Evolutionary conservation across 768 basidiomycete species (phyloP).

Genomic region (Psilocybe subaeruginosa): DNA sequence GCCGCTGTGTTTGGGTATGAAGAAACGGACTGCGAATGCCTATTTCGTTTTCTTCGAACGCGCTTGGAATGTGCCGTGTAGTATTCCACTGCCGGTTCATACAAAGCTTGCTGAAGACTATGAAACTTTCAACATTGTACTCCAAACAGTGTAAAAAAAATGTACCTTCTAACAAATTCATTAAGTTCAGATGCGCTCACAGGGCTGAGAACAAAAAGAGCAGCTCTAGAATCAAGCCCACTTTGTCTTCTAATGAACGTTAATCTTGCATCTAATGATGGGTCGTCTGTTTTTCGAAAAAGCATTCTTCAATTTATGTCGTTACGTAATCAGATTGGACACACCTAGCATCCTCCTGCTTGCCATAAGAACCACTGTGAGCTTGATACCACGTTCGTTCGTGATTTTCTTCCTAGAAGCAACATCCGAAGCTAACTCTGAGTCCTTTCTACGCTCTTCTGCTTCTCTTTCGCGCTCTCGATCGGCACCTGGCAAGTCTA

Average conservation of each 20-base stretch:
- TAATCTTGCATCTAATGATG: constrained; percentile 78
- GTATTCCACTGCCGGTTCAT: constrained; percentile 90
- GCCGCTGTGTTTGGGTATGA: constrained; percentile 54
- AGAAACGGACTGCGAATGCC: constrained; percentile 65
- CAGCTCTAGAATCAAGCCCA: constrained; percentile 88
- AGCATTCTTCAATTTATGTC: neutral
- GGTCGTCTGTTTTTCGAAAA: constrained; percentile 65
- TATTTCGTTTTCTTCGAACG: constrained; percentile 85
- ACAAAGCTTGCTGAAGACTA: constrained; percentile 87
- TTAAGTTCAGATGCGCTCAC: constrained; percentile 83
- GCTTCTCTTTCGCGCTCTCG: constrained; percentile 59
- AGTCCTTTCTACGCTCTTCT: constrained; percentile 75
- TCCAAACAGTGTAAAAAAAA: neutral
- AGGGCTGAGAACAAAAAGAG: constrained; percentile 93
- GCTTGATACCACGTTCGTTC: constrained; percentile 87
- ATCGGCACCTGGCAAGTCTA: constrained; percentile 56
- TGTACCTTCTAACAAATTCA: constrained; percentile 86
- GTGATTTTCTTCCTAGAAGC: constrained; percentile 77
- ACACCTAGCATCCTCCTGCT: constrained; percentile 84
- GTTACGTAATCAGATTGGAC: constrained; percentile 24
- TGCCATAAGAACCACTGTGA: constrained; percentile 94
- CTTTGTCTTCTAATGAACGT: constrained; percentile 88
- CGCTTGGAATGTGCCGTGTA: constrained; percentile 93
- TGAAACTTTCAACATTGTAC: constrained; percentile 5
- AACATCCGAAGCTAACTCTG: constrained; percentile 80